Percentiles rank a stretch among this genome's conserved stretches.
phyloP scores from a whole-genome alignment of 179 eudicot genomes.

The Camellia oleifera region DNA sequence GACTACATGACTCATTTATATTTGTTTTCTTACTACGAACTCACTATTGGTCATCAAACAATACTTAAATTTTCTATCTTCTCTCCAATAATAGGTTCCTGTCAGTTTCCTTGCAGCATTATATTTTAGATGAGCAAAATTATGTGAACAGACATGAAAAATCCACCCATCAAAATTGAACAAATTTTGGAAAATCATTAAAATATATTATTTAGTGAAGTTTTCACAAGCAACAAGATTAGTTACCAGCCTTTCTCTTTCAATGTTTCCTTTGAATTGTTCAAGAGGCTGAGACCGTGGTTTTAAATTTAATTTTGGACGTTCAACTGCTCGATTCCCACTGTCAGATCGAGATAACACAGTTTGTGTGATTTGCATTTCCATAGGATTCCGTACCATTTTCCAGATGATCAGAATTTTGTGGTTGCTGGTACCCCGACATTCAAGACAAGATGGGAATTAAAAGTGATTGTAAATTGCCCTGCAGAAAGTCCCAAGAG shows the following conservation, averaged over 20 bases:
- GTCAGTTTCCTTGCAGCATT: neutral
- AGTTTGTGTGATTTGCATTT: slow-evolving; percentile 30
- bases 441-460: slow-evolving; percentile 15
- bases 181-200: neutral
- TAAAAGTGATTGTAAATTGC: neutral
- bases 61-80: neutral
- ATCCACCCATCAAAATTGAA: neutral
- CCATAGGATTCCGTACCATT: slow-evolving; percentile 27
- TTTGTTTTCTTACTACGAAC: neutral
- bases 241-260: slow-evolving; percentile 54
- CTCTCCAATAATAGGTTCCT: neutral
- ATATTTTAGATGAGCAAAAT: neutral
- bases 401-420: slow-evolving; percentile 31
- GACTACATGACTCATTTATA: neutral
- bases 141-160: neutral
- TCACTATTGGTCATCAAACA: neutral
- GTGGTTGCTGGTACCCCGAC: slow-evolving; percentile 39
- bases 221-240: slow-evolving; percentile 6
- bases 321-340: slow-evolving; percentile 47
- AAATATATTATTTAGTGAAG: neutral
- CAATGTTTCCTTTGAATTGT: slow-evolving; percentile 37
- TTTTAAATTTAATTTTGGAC: slow-evolving; percentile 82
- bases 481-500: slow-evolving; percentile 1
- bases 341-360: slow-evolving; percentile 33
- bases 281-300: slow-evolving; percentile 73